A percentile compares a stretch with the other conserved stretches of the same genome.
Evolutionary conservation across 2,329 filamentous ascomycete genomes (phyloP).

Genomic region (Trichoderma oligosporum): DNA sequence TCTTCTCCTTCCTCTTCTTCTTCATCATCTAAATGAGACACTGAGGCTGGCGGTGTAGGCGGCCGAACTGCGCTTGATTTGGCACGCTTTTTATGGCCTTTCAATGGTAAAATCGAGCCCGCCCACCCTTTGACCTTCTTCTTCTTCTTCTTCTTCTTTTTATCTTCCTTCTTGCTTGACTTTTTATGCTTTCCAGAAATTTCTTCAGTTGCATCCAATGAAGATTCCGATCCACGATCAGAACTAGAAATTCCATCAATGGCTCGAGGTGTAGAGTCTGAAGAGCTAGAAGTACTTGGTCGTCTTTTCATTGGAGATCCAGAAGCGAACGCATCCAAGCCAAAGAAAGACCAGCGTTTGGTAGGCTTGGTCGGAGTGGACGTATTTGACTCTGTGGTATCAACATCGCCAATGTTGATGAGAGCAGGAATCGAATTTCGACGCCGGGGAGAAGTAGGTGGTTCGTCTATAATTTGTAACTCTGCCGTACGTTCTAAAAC

Average conservation of each 20-base stretch:
- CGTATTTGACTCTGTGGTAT: constrained; percentile 35
- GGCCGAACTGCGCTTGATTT: constrained; percentile 40
- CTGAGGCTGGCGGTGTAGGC: constrained; percentile 45
- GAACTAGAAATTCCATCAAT: constrained; percentile 32
- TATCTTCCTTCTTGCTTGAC: constrained; percentile 34
- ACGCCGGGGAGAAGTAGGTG: constrained; percentile 41
- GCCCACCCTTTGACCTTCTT: constrained; percentile 76
- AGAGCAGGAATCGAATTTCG: constrained; percentile 59
- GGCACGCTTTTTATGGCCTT: constrained; percentile 43
- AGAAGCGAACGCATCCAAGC: constrained; percentile 53
- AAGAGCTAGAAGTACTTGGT: constrained; percentile 46
- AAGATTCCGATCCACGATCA: constrained; percentile 36
- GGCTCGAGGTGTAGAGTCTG: constrained; percentile 35
- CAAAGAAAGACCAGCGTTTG: constrained; percentile 61
- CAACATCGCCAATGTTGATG: constrained; percentile 38
- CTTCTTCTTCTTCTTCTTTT: constrained; percentile 60
- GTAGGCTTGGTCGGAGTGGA: constrained; percentile 50
- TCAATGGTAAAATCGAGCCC: constrained; percentile 62
- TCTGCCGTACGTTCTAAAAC: constrained; percentile 51
- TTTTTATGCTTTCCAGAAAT: constrained; percentile 28
- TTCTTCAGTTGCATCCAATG: constrained; percentile 24
- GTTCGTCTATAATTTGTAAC: constrained; percentile 19
- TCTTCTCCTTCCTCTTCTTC: constrained; percentile 33
- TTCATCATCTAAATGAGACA: constrained; percentile 28
- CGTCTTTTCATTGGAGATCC: constrained; percentile 46